Percentiles rank a stretch among this genome's conserved stretches.
phyloP scores from a whole-genome alignment of 768 basidiomycete genomes.

The Suillus subalutaceus region DNA sequence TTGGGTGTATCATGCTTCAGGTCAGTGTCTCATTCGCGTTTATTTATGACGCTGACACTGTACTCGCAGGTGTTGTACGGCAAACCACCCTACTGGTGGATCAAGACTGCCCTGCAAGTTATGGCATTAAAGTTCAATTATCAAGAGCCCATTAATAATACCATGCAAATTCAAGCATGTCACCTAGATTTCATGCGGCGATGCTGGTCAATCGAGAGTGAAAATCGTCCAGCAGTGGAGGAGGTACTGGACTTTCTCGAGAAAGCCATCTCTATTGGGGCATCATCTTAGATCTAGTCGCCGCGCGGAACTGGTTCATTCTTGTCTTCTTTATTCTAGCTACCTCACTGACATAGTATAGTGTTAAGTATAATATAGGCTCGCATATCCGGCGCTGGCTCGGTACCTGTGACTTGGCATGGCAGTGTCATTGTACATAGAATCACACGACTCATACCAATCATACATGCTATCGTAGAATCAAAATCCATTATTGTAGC shows the following conservation, averaged over 20 bases:
- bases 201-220: constrained; percentile 37
- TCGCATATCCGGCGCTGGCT: not conserved
- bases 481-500: not conserved
- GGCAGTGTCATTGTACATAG: not conserved
- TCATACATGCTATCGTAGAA: not conserved
- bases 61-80: constrained; percentile 23
- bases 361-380: not conserved
- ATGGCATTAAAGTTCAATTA: constrained; percentile 21
- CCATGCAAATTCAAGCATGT: constrained; percentile 34
- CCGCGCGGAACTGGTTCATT: not conserved
- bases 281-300: not conserved
- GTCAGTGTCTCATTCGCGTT: constrained; percentile 30
- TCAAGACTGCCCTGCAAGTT: constrained; percentile 28
- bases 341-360: not conserved
- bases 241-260: constrained; percentile 10
- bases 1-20: constrained; percentile 39
- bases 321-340: not conserved
- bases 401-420: not conserved
- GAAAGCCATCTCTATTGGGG: not conserved
- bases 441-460: not conserved
- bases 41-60: not conserved
- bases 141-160: constrained; percentile 15
- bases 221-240: constrained; percentile 10
- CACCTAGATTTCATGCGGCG: constrained; percentile 46
- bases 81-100: constrained; percentile 26